Evolutionary conservation across 768 basidiomycete genomes (phyloP), one percentile per base, ranked within the genome.

Genomic region (Rickenella mellea): DNA sequence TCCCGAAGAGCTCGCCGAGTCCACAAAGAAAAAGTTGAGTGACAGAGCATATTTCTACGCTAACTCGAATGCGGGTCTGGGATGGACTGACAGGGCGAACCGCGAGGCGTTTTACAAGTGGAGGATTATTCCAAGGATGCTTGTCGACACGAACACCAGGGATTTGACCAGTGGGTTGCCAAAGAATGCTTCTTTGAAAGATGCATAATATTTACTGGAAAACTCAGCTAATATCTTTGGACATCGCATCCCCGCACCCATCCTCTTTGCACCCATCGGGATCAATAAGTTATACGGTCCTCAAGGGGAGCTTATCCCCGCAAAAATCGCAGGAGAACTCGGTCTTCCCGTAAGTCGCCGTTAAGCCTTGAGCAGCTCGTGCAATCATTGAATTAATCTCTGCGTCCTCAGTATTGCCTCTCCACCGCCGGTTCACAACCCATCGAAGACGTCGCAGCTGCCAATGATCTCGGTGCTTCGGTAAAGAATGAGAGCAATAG

Each of bases 221-320:
- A n/a, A n/a, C 33, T 3, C 29, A 68, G 66, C 60, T 1, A 64
- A 65, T 11, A 55, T 69, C 36, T 76, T 70, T 51, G 74, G 63
- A 9, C 73, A 64, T 51, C 60, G 45, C 26, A 69, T 74, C 39
- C 67, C 69, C 5, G 71, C 69, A 0, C 76, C 78, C 0, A 60
- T 78, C 28, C 56, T 71, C 17, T 66, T 79, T 44, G 76, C 73
- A 0, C 75, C 76, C 0, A 67, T 80, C 31, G 75, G 78, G 2
- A 70, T 75, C 45, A 76, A 74, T 50, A 70, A 67, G 45, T 52
- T 77, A 12, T 71, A 74, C 53, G 59, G 63, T 14, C 62, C 59
- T 0, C 46, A 52, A 1, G 74, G 71, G 5, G 73, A 74, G 49
- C 57, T 74, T 17, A 58, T 70, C 12, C 67, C 68, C 5, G 67